Base-by-base conservation (phyloP, 2,329 filamentous ascomycete genomes). In the Davidsoniella neocaledoniae region DNA sequence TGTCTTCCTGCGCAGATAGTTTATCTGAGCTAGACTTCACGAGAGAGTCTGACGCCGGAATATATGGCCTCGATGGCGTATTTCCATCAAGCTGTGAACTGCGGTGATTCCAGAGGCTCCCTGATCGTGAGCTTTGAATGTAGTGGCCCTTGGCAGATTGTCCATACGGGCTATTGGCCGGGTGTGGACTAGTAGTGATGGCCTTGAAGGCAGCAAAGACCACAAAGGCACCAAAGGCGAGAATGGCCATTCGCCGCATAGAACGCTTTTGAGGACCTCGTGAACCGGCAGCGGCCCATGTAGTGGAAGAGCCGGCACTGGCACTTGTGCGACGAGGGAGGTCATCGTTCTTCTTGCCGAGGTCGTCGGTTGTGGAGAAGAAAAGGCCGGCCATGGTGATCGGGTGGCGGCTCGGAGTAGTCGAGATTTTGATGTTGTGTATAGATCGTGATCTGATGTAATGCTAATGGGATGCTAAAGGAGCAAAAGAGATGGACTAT, bases 311-410 rank as follows among this genome's bases (percentile, higher is more conserved):
- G 57, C 50, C 29, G 3, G 29, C 29, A 12, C 29, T 33, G 54
- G 54, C 55, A 55, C 46, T 43, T 26, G 36, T 51, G 12, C 58
- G 26, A 55, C 56, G 55, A 57, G 62, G 55, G 57, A 69, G 66
- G 59, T 79, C 74, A 59, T 79, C 75, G 59, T 77, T 68, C 62
- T 76, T 78, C 62, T 79, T 79, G 47, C 29, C 29, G 29, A 33
- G 29, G 29, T 33, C 29, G 8, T 33, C 29, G n/a, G 39, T 14
- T 16, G 39, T 23, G 4, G 39, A 41, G 39, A 23, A 19, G n/a
- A 41, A 41, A 41, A 17, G 39, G 21, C 16, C n/a, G 16, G 16
- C 16, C 16, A 41, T 41, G 9, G 39, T 17, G 39, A 17, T 41
- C 39, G 19, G 6, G 2, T 23, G 39, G 21, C n/a, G 39, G 9